Evolutionary conservation across 371 early-diverging fungal genomes (phyloP).

Genomic region (Blakeslea trispora): DNA sequence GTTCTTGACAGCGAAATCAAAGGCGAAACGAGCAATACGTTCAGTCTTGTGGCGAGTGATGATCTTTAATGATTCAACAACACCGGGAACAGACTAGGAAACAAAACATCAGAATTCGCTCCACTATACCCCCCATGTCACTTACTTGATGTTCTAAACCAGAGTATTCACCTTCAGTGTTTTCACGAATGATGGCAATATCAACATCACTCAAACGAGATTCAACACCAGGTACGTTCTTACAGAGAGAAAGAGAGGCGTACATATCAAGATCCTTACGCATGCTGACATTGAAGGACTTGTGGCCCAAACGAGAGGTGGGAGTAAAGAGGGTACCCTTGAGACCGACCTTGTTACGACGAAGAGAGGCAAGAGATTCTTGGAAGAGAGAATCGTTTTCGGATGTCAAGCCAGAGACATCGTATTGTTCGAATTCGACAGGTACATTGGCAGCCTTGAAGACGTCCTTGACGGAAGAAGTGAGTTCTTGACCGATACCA

Average conservation of each 20-base stretch:
- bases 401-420: conserved; percentile 86
- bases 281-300: conserved; percentile 91
- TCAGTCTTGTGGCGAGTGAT: conserved; percentile 93
- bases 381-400: conserved; percentile 74
- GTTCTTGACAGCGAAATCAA: conserved; percentile 96
- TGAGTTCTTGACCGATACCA: conserved; percentile 94
- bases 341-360: conserved; percentile 93
- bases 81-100: conserved; percentile 85
- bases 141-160: conserved; percentile 92
- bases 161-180: conserved; percentile 98
- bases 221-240: conserved; percentile 80
- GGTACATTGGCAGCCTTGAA: conserved; percentile 92
- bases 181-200: conserved; percentile 97
- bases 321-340: conserved; percentile 98
- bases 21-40: conserved; percentile 96
- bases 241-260: conserved; percentile 85
- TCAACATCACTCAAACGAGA: conserved; percentile 90
- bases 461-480: conserved; percentile 87
- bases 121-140: background rate
- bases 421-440: conserved; percentile 93
- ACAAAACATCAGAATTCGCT: background rate
- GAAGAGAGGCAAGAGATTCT: conserved; percentile 87
- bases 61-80: conserved; percentile 97
- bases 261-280: conserved; percentile 95
- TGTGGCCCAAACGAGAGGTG: conserved; percentile 78